Base-by-base conservation (phyloP, 768 basidiomycete genomes). In the Boletellus sp. region DNA sequence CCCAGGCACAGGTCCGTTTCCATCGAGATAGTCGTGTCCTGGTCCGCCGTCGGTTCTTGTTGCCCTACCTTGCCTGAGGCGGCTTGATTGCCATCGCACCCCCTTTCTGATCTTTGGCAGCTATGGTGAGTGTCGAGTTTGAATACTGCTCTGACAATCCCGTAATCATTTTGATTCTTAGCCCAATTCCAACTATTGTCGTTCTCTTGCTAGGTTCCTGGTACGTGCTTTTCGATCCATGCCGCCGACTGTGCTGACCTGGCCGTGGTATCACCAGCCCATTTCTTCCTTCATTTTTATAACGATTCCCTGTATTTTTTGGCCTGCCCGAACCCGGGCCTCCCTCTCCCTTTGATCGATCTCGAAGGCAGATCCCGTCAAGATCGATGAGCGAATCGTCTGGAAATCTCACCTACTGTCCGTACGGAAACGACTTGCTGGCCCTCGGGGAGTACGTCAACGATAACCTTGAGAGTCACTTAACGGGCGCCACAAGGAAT, bases 131-230 rank as follows among this genome's bases (percentile, higher is more conserved):
- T 36, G 13, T 20, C 8, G 9, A 7, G 20, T n/a, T 45, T 13
- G 11, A 22, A 32, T 26, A 20, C 6, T 28, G 8, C 32, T 16
- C 16, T 23, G 19, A 12, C 16, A n/a, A n/a, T n/a, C 3, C 22
- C 22, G 43, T 52, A 33, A 52, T 15, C 22, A 11, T 13, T 22
- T 17, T 13, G 4, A 17, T 36, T 47, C 16, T 2, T 19, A 8
- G 44, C 37, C 38, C 26, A 20, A 45, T 42, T 45, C 54, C 50
- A 60, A 50, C 45, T 41, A 49, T 60, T 12, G 48, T 60, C 54
- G 43, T 16, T 48, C 58, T 2, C 56, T 59, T 55, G 16, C 16
- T 20, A 16, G 7, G 24, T 17, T 38, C 22, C 33, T 1, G 38
- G 56, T 58, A 32, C 1, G 37, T 9, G 8, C 10, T 42, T 26